Evolutionary conservation across 108 stramenopile species (phyloP).

Genomic region (Cyclotella cryptica): DNA sequence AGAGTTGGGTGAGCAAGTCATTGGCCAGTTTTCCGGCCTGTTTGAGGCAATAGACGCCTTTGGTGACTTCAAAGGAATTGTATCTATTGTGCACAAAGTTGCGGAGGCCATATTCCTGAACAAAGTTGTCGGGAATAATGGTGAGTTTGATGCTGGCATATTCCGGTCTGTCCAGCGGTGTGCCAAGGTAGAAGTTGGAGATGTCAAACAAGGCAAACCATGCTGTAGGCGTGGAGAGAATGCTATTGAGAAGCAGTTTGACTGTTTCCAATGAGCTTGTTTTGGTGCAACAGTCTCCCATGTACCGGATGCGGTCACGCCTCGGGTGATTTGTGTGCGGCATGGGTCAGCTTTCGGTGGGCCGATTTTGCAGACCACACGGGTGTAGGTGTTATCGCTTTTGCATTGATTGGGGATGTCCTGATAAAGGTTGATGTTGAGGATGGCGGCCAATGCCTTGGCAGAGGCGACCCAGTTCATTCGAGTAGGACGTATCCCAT

Average conservation of each 20-base stretch:
- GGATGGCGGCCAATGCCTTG: background rate
- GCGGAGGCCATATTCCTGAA: background rate
- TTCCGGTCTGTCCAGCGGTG: background rate
- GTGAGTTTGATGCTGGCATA: background rate
- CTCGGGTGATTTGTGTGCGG: background rate
- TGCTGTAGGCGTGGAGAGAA: background rate
- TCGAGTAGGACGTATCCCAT: conserved; percentile 7
- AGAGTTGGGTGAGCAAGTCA: conserved; percentile 17
- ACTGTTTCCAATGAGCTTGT: background rate
- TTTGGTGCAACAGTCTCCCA: background rate
- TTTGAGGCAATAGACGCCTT: conserved; percentile 58
- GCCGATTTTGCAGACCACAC: background rate
- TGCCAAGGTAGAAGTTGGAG: background rate
- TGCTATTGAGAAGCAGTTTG: background rate
- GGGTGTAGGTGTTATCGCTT: background rate
- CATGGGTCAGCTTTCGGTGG: background rate
- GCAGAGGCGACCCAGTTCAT: conserved; percentile 1
- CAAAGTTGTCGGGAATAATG: background rate
- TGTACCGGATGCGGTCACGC: background rate
- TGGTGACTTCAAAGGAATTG: background rate
- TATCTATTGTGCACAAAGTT: no score
- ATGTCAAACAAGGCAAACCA: background rate
- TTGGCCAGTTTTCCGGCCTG: no score
- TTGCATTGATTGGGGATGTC: background rate
- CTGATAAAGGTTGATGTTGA: background rate